Evolutionary conservation across 176 grass and related monocot species (phyloP), one percentile per base, ranked within the genome.

Genomic region (Tillandsia fasciculata): DNA sequence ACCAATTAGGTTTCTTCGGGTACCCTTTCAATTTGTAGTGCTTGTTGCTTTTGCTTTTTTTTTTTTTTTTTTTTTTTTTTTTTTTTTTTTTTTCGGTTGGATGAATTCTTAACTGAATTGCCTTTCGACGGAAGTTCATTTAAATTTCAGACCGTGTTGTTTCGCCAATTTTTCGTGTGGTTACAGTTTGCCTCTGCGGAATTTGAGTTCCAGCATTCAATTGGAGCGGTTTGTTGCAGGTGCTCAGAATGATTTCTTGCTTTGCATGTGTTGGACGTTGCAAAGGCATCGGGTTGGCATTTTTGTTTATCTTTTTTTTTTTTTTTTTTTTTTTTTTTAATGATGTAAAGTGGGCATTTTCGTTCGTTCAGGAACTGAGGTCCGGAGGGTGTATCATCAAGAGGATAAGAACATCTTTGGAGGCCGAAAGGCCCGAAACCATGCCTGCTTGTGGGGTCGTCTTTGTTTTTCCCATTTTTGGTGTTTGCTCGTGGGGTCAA

Each of bases 331-430:
- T 33, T 5, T 1, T 5, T 7, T 5, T 42, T 0, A 42, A 42
- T 7, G 33, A 42, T 42, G 33, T 42, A 42, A 42, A 42, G 4
- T 42, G 33, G 33, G 33, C 33, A 6, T 4, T 42, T 42, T 7
- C 7, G 33, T 42, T 42, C 33, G 33, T 42, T 42, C 33, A 7
- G 33, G 33, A 42, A 42, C 33, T 7, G 33, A 42, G 33, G 33
- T 42, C 33, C 33, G 4, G 29, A 33, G 2, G 14, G 56, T 59
- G 56, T 9, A 59, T 22, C 54, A 59, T 59, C 54, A 59, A 59
- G 54, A 59, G 54, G 56, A 61, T 59, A 59, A 61, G 56, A 61
- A 61, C 56, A 23, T 61, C n/a, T 23, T 61, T 61, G 17, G 17
- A 61, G 10, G 56, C 56, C 17, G n/a, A 61, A 61, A 61, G 23